Evolutionary conservation across 257 asterid species (phyloP).

Genomic region (Penstemon newberryi): DNA sequence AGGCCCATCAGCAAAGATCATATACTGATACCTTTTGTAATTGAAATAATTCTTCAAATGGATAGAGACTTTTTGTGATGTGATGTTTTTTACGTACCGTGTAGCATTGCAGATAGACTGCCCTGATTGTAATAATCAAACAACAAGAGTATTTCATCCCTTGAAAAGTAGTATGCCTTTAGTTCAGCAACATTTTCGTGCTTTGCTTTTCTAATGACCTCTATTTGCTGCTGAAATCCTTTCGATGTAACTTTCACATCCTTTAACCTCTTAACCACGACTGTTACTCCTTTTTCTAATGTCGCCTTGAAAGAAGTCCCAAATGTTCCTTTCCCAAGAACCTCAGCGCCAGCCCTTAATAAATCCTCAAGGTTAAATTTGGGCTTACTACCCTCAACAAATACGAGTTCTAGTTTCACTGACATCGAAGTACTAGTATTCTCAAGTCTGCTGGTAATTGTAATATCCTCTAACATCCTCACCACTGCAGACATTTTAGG

Average conservation of each 20-base stretch:
- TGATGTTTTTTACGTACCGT: not conserved
- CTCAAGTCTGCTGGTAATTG: not conserved
- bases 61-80: too few relatives aligned
- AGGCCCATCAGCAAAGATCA: too few relatives aligned
- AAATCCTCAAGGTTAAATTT: not conserved
- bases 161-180: not conserved
- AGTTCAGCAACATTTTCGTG: constrained; percentile 20
- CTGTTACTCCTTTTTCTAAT: not conserved
- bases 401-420: not conserved
- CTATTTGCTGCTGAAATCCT: constrained; percentile 10
- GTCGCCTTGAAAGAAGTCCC: not conserved
- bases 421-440: not conserved
- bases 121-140: not conserved
- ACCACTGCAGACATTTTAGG: constrained; percentile 27
- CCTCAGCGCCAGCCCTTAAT: not conserved
- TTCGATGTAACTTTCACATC: not conserved
- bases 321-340: not conserved
- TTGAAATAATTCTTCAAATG: not conserved
- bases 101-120: constrained; percentile 3
- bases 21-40: too few relatives aligned
- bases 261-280: constrained; percentile 11
- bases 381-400: not conserved
- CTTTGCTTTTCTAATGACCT: constrained; percentile 4
- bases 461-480: constrained; percentile 23
- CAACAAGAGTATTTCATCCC: not conserved